Evolutionary conservation across 441 rosid species (phyloP).

Genomic region (Bruguiera hainesii): DNA sequence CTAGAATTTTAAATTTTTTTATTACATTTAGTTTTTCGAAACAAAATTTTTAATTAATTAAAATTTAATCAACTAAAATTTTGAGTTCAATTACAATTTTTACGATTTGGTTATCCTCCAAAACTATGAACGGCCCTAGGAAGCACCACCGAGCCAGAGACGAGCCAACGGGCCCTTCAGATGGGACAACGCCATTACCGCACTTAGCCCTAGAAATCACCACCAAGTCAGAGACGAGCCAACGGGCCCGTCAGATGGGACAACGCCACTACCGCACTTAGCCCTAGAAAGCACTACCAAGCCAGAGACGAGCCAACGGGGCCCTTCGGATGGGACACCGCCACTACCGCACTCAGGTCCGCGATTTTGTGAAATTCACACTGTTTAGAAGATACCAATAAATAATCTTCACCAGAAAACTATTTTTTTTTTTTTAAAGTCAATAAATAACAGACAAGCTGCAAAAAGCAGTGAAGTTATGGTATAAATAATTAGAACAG

Average conservation of each 20-base stretch:
- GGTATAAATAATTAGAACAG: not conserved
- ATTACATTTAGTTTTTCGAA: no score
- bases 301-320: constrained; percentile 5
- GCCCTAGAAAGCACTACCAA: not conserved
- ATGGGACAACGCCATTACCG: no score
- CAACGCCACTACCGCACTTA: constrained; percentile 21
- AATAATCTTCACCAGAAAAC: not conserved
- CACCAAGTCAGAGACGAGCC: not conserved
- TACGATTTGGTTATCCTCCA: no score
- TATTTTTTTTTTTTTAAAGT: no score
- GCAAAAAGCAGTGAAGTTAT: not conserved
- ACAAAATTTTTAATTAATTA: not conserved
- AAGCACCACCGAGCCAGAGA: no score
- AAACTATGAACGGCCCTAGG: no score
- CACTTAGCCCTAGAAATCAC: not conserved
- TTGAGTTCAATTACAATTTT: no score
- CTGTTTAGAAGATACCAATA: not conserved
- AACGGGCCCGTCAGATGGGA: constrained; percentile 26
- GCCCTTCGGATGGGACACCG: constrained; percentile 24
- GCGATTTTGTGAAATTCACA: not conserved
- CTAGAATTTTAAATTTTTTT: no score
- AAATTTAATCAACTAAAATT: no score
- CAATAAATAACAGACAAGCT: not conserved
- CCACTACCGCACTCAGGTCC: constrained; percentile 19
- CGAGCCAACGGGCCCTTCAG: no score